phyloP scores from a whole-genome alignment of 78 protist species.

The Chrysochromulina parva region DNA sequence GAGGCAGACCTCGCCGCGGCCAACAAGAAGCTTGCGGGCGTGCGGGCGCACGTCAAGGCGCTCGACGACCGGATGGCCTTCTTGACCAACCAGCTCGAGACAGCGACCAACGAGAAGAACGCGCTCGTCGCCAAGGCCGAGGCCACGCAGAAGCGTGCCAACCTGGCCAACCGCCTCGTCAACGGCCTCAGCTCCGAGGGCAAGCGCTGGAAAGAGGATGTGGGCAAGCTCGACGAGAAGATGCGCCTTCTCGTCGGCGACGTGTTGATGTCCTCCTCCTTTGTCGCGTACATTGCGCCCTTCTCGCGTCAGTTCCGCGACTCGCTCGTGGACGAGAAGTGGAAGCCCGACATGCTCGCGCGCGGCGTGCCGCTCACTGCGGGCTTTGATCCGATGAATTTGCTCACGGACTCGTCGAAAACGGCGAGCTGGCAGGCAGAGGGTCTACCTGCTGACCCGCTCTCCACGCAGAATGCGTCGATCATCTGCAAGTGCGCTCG shows the following conservation, averaged over 20 bases:
- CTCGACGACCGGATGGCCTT: slow-evolving; percentile 37
- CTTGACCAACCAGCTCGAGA: slow-evolving; percentile 44
- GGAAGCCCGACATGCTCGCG: not conserved
- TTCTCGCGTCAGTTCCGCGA: slow-evolving; percentile 61
- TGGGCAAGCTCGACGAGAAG: slow-evolving; percentile 24
- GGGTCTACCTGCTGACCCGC: slow-evolving; percentile 88
- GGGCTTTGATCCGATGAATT: slow-evolving; percentile 4
- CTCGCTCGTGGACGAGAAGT: slow-evolving; percentile 10
- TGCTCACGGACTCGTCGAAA: slow-evolving; percentile 57
- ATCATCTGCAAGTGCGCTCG: slow-evolving; percentile 60
- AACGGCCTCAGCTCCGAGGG: slow-evolving; percentile 67
- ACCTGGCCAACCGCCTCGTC: slow-evolving; percentile 73
- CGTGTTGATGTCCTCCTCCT: slow-evolving; percentile 72
- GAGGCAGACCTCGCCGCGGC: slow-evolving; percentile 45
- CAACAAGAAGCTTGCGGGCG: slow-evolving; percentile 31
- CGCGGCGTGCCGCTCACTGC: slow-evolving; percentile 25
- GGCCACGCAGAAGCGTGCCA: not conserved
- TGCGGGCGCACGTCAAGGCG: not conserved
- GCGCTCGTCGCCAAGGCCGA: slow-evolving; percentile 31
- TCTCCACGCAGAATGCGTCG: slow-evolving; percentile 85
- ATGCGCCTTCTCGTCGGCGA: slow-evolving; percentile 66
- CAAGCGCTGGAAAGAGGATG: slow-evolving; percentile 61
- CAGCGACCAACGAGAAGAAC: slow-evolving; percentile 38
- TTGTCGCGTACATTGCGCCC: slow-evolving; percentile 76
- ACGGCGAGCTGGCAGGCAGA: slow-evolving; percentile 81